A percentile compares a stretch with the other conserved stretches of the same genome.
These are phyloP conservation scores for Vickermania ingenoplastis DNA, from an alignment of 208 protist species.

Conservation along the genomic window DNA sequence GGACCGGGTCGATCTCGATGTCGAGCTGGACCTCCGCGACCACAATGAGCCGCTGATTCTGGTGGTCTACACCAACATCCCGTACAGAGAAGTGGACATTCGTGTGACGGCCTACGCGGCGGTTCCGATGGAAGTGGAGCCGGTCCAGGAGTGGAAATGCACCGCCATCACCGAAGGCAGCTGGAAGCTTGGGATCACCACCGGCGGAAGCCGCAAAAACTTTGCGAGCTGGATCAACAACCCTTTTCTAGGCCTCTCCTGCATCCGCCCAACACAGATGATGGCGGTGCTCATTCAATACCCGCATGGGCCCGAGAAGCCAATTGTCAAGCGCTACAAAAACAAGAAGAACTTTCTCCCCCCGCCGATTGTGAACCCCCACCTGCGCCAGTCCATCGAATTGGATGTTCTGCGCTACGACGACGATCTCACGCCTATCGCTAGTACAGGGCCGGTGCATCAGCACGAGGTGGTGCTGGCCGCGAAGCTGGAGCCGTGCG, in stretches of 20 bases:
- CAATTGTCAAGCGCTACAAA: conserved; percentile 44
- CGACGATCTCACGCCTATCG: conserved; percentile 42
- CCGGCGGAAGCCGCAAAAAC: conserved; percentile 52
- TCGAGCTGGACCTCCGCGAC: conserved; percentile 28
- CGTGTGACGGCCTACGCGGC: conserved; percentile 52
- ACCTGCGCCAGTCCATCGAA: conserved; percentile 60
- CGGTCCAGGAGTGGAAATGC: conserved; percentile 67
- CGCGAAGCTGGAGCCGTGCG: conserved; percentile 27
- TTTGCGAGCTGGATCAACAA: conserved; percentile 86
- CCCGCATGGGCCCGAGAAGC: conserved; percentile 62
- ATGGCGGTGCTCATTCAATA: conserved; percentile 78
- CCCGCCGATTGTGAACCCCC: conserved; percentile 46
- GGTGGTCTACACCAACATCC: conserved; percentile 53
- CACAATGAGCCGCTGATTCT: conserved; percentile 43
- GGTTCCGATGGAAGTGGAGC: conserved; percentile 34
- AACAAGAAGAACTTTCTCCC: conserved; percentile 59
- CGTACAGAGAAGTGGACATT: conserved; percentile 68
- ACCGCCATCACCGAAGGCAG: conserved; percentile 38
- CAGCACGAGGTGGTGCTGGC: conserved; percentile 47
- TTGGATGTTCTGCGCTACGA: conserved; percentile 71
- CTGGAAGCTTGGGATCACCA: conserved; percentile 77
- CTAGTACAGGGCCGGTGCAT: conserved; percentile 17
- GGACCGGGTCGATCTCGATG: conserved; percentile 28
- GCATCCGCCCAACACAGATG: conserved; percentile 46
- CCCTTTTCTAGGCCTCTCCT: conserved; percentile 66